These are phyloP conservation scores for Talaromyces trachyspermus DNA, from an alignment of 495 filamentous ascomycete species.

Conservation along the genomic window DNA sequence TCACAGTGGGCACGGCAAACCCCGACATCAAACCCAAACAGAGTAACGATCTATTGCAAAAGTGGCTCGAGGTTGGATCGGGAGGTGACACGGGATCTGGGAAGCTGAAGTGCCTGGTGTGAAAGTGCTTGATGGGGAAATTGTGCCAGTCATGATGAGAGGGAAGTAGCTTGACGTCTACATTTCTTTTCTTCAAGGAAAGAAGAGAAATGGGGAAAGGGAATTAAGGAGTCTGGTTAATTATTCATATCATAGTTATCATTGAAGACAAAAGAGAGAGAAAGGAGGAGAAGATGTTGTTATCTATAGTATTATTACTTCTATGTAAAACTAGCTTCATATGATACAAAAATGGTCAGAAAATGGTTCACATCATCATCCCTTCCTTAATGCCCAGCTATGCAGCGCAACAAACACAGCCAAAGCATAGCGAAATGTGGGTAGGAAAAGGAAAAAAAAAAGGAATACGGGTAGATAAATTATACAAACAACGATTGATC, in stretches of 20 bases:
- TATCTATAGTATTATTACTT: no score
- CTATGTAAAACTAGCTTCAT: no score
- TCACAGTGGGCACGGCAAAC: slow-evolving; percentile 78
- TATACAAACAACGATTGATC: no score
- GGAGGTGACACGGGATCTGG: slow-evolving; percentile 38
- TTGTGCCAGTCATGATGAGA: slow-evolving; percentile 38
- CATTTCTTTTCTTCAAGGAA: slow-evolving; percentile 6
- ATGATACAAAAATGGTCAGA: no score
- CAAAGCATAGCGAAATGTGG: no score
- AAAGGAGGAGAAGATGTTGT: no score
- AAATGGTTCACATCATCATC: no score
- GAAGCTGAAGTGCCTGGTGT: slow-evolving; percentile 38
- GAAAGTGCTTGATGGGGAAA: slow-evolving; percentile 33
- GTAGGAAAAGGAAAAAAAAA: no score
- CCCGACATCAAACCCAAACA: slow-evolving; percentile 79
- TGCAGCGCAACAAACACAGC: no score
- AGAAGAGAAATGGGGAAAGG: not conserved
- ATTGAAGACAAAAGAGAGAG: no score
- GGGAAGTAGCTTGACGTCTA: slow-evolving; percentile 14
- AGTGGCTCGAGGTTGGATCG: slow-evolving; percentile 54
- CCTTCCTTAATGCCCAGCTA: no score
- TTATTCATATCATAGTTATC: not conserved
- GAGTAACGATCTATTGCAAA: slow-evolving; percentile 73
- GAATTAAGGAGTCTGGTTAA: not conserved
- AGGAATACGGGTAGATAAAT: no score